These are phyloP conservation scores for Polytrichum commune DNA, from an alignment of 225 moss, liverwort and hornwort genomes.

Conservation along the genomic window DNA sequence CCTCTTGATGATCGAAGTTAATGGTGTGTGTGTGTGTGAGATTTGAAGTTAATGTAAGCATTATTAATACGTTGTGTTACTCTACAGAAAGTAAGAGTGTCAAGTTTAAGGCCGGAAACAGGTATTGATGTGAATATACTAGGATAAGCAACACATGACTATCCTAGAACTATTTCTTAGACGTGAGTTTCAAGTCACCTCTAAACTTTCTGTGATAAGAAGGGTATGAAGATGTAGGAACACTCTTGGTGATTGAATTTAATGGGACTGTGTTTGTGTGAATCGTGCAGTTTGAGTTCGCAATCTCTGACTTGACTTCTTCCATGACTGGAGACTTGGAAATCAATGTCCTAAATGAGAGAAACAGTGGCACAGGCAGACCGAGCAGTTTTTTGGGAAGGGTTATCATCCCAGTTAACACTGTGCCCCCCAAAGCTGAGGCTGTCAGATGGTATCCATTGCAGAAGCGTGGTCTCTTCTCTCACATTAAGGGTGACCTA, in stretches of 20 bases:
- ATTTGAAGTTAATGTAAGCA: background rate
- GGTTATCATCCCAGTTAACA: slow-evolving; percentile 44
- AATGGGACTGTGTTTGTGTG: background rate
- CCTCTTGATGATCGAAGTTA: no score
- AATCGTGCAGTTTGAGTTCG: slow-evolving; percentile 73
- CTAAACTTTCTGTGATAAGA: no score
- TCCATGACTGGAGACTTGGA: slow-evolving; percentile 49
- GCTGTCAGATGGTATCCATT: slow-evolving; percentile 67
- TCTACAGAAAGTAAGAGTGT: no score
- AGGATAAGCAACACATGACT: no score
- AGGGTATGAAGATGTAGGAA: no score
- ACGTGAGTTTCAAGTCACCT: no score
- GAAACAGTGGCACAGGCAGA: slow-evolving; percentile 62
- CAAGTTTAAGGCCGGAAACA: no score
- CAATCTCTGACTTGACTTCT: slow-evolving; percentile 31
- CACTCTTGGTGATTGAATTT: no score
- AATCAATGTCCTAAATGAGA: slow-evolving; percentile 77
- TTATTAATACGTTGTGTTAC: no score
- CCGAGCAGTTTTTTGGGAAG: slow-evolving; percentile 74
- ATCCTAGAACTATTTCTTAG: no score
- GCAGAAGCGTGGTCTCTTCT: slow-evolving; percentile 86
- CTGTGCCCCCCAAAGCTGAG: slow-evolving; percentile 24
- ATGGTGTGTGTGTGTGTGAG: no score
- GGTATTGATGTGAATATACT: no score
- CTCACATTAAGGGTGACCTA: slow-evolving; percentile 90